Evolutionary conservation across 345 rosid species (phyloP).

Genomic region (Geranium rotundifolium): DNA sequence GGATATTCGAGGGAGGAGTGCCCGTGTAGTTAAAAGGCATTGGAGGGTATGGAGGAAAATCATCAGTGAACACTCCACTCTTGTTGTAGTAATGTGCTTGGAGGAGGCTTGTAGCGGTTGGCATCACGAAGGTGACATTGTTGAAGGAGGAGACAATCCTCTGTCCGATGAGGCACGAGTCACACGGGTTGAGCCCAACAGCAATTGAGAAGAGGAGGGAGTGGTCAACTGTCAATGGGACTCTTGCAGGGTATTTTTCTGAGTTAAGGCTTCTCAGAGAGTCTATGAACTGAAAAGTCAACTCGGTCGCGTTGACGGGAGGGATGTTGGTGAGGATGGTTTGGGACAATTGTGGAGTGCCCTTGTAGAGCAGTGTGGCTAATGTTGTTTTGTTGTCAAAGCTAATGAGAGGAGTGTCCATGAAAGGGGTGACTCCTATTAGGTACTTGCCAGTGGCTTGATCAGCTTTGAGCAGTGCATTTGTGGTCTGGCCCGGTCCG

Average conservation of each 20-base stretch:
- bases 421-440: conserved; percentile 59
- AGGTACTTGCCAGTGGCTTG: conserved; percentile 33
- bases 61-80: conserved; percentile 54
- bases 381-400: conserved; percentile 41
- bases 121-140: conserved; percentile 54
- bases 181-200: conserved; percentile 50
- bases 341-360: conserved; percentile 24
- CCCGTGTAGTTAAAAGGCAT: conserved; percentile 49
- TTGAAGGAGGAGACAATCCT: conserved; percentile 33
- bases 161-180: conserved; percentile 49
- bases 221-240: conserved; percentile 47
- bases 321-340: conserved; percentile 32
- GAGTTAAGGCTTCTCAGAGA: conserved; percentile 59
- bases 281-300: conserved; percentile 22
- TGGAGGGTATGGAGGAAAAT: conserved; percentile 51
- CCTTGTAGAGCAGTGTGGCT: conserved; percentile 36
- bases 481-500: conserved; percentile 79
- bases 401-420: conserved; percentile 46
- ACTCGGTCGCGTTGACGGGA: conserved; percentile 44
- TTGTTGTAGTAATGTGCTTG: conserved; percentile 55
- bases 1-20: conserved; percentile 21
- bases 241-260: conserved; percentile 29
- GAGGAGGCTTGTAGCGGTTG: conserved; percentile 40
- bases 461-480: conserved; percentile 40
- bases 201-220: conserved; percentile 40